phyloP scores from a whole-genome alignment of 1,139 yeast genomes.

The Blastobotrys capitulatus region DNA sequence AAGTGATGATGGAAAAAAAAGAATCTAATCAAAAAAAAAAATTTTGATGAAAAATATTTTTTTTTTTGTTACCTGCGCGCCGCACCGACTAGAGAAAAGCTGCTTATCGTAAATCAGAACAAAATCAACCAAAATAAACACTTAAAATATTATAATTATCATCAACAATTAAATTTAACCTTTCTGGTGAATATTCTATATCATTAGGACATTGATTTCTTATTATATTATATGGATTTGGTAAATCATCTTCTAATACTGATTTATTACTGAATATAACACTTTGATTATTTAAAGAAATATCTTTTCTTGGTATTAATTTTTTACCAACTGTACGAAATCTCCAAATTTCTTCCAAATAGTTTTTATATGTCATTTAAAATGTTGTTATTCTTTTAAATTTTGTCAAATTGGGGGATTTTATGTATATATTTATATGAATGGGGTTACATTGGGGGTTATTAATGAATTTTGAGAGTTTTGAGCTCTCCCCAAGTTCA shows the following conservation, averaged over 20 bases:
- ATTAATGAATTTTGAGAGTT: too few relatives aligned
- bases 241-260: not conserved
- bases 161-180: conserved; percentile 2
- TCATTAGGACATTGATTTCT: not conserved
- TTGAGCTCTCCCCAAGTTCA: too few relatives aligned
- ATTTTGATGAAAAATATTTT: not conserved
- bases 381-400: not conserved
- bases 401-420: too few relatives aligned
- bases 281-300: not conserved
- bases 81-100: not conserved
- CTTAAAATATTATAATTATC: not conserved
- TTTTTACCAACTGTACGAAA: not conserved
- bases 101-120: too few relatives aligned
- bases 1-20: not conserved
- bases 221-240: not conserved
- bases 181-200: not conserved
- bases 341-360: not conserved
- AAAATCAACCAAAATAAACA: conserved; percentile 2
- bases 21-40: not conserved
- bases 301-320: not conserved
- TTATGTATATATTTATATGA: too few relatives aligned
- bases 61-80: not conserved
- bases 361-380: not conserved
- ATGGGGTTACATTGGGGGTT: too few relatives aligned
- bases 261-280: not conserved